These are phyloP conservation scores for Penicillium verhagenii DNA, from an alignment of 495 filamentous ascomycete species.

Conservation along the genomic window DNA sequence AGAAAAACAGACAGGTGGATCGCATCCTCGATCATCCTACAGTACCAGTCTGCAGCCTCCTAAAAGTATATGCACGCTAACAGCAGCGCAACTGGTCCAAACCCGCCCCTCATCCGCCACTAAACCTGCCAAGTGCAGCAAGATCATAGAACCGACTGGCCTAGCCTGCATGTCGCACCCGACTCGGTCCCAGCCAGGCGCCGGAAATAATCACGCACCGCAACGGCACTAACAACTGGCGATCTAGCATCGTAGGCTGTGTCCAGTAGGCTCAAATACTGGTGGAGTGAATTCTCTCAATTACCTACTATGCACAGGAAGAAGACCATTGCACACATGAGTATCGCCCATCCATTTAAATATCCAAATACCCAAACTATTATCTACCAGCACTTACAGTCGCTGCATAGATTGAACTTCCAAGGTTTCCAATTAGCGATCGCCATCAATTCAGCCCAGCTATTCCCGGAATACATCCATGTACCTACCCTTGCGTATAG, in stretches of 20 bases:
- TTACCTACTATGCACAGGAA: no score
- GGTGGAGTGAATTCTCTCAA: no score
- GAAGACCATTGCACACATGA: no score
- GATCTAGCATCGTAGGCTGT: no score
- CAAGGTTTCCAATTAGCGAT: no score
- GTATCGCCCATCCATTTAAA: no score
- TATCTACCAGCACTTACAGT: no score
- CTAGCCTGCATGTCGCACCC: slow-evolving; percentile 26
- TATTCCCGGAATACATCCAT: background rate
- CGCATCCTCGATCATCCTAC: background rate
- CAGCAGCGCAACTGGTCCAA: background rate
- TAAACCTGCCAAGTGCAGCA: slow-evolving; percentile 8
- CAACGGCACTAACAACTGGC: slow-evolving; percentile 6
- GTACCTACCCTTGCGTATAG: no score
- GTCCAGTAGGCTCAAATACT: no score
- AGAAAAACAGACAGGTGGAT: background rate
- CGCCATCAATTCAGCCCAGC: background rate
- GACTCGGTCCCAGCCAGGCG: slow-evolving; percentile 20
- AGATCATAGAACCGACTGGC: slow-evolving; percentile 25
- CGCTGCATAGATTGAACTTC: no score
- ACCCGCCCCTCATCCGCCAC: slow-evolving; percentile 2
- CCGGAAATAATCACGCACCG: slow-evolving; percentile 22
- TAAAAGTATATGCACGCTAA: slow-evolving; percentile 4
- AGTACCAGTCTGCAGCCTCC: background rate
- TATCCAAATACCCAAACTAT: no score